Evolutionary conservation across 805 yeast genomes (phyloP), one percentile per base, ranked within the genome.

Genomic region (Starmerella etchellsii): DNA sequence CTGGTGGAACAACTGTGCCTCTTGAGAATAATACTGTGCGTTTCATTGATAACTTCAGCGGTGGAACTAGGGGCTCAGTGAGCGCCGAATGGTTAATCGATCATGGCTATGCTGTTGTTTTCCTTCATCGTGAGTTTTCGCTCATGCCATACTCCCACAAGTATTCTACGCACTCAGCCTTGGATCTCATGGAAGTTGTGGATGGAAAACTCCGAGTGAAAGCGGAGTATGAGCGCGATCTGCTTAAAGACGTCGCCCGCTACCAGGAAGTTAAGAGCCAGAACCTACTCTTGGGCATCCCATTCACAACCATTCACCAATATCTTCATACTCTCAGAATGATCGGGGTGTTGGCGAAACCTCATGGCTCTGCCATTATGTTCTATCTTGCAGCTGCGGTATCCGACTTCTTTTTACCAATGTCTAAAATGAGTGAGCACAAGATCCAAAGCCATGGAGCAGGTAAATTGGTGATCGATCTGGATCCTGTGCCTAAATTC

Each of bases 1-100:
- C 88, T 8, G 99, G 99, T 20, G 99, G 99, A 19, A 91, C 98
- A 1, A 88, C 96, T 0, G 99, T 91, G 0, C 99, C 99, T 0
- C 65, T 91, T 49, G 99, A 91, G 55, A 87, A 85, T 61, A 91
- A 91, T 56, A 91, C 98, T 0, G 99, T 91, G 6, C 65, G 99
- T 39, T 91, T 91, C 61, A 85, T 91, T 54, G 99, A 91, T 61
- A 91, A 91, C 56, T 91, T 91, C 59, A 78, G 91, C 49, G 97
- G 97, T 20, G 99, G 99, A 20, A 91, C 96, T 0, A 73, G 99
- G 60, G 99, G 98, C 41, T 94, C 98, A 3, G 76, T 95, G 0
- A 78, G 93, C 30, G 95, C 97, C 3, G 98, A 91, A 60, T 79
- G 82, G 56, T 83, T 88, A 51, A 64, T 91, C 40, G 82, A 79